Conservation (phyloP, 169 alveolate species). For the Plasmodium gonderi region DNA sequence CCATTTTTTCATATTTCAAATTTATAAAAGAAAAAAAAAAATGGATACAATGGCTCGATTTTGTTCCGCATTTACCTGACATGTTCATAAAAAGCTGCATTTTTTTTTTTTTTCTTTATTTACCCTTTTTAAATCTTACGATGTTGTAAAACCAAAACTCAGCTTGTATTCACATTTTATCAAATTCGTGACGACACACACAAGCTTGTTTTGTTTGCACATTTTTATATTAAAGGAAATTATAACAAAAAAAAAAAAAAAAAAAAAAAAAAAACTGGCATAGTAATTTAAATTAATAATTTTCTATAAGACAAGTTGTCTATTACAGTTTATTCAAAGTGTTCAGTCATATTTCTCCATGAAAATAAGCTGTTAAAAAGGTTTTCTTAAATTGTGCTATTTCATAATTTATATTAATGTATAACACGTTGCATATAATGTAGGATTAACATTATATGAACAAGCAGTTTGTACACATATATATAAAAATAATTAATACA, state of each 20-base stretch:
- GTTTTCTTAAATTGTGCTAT: slow-evolving; percentile 16
- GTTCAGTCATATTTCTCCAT: slow-evolving; percentile 20
- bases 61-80: slow-evolving; percentile 32
- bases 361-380: slow-evolving; percentile 30
- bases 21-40: neutral
- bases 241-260: neutral
- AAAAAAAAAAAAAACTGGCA: neutral
- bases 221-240: neutral
- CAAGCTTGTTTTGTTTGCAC: too few species aligned
- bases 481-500: neutral
- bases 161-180: neutral
- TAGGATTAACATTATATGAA: neutral
- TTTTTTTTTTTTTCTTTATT: slow-evolving; percentile 1
- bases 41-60: slow-evolving; percentile 7
- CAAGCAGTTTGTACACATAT: neutral
- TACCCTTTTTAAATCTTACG: neutral
- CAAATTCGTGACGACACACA: too few species aligned
- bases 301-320: slow-evolving; percentile 31
- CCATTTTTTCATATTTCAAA: neutral
- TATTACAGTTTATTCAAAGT: neutral
- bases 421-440: slow-evolving; percentile 7
- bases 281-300: slow-evolving; percentile 18
- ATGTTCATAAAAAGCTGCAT: slow-evolving; percentile 29
- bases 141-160: slow-evolving; percentile 7
- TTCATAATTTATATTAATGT: slow-evolving; percentile 8